Evolutionary conservation across 2,329 filamentous ascomycete species (phyloP).

Genomic region (Chaetomiaceae sp.): DNA sequence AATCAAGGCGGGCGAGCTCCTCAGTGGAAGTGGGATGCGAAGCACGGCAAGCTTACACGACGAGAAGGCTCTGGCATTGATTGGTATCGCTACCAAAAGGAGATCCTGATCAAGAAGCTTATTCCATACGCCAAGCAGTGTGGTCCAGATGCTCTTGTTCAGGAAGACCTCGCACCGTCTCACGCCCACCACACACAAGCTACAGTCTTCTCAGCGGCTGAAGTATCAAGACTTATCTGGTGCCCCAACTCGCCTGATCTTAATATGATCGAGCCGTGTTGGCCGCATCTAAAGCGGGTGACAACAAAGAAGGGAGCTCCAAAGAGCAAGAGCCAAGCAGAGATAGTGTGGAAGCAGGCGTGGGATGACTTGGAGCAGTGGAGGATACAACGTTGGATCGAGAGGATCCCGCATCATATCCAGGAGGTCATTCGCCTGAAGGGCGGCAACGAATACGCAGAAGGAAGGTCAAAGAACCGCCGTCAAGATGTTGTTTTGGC

Average conservation of each 20-base stretch:
- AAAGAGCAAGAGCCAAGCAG: background rate
- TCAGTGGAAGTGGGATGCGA: background rate
- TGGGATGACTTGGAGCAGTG: background rate
- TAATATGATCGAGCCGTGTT: conserved; percentile 1
- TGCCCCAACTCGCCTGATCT: conserved; percentile 1
- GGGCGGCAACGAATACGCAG: conserved; percentile 5
- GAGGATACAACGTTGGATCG: background rate
- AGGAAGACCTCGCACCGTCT: background rate
- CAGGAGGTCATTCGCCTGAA: conserved; percentile 6
- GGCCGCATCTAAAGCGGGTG: background rate
- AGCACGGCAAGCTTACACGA: background rate
- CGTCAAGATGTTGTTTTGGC: background rate
- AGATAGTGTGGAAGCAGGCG: background rate
- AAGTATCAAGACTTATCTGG: background rate
- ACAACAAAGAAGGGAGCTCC: conserved; percentile 2
- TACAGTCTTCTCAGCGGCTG: background rate
- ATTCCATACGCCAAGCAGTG: background rate
- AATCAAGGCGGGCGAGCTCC: background rate
- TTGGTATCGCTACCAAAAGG: conserved; percentile 7
- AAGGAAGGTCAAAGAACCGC: background rate
- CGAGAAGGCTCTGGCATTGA: background rate
- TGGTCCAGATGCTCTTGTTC: background rate
- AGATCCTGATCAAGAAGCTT: background rate
- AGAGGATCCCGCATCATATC: conserved; percentile 16
- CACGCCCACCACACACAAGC: background rate